A percentile compares a stretch with the other conserved stretches of the same genome.
Conservation (phyloP, 2,329 filamentous ascomycete genomes). For the Didymella lethalis region DNA sequence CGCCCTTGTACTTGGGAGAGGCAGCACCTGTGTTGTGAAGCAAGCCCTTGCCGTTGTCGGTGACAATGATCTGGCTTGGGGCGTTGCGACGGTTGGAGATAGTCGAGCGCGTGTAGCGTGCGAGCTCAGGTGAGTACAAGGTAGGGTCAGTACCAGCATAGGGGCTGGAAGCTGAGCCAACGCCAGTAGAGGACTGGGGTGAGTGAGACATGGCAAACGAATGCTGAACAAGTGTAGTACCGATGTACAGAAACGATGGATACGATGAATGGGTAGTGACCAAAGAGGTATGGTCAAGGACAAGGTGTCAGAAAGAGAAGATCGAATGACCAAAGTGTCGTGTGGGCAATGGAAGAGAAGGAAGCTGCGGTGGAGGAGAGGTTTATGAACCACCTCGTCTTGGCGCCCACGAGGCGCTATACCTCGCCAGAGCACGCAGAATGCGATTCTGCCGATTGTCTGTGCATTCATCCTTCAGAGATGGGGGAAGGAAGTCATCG, state of each 20-base stretch:
- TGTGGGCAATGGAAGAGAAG: constrained; percentile 24
- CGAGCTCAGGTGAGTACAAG: constrained; percentile 38
- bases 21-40: constrained; percentile 16
- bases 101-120: constrained; percentile 25
- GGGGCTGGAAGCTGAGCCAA: constrained; percentile 37
- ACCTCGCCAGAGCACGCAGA: constrained; percentile 11
- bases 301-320: constrained; percentile 28
- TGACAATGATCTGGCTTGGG: constrained; percentile 27
- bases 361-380: constrained; percentile 23
- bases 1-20: constrained; percentile 17
- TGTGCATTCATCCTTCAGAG: constrained; percentile 19
- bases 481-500: constrained; percentile 10
- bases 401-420: constrained; percentile 16
- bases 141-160: constrained; percentile 41
- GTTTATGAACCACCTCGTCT: constrained; percentile 16
- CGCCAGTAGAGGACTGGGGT: constrained; percentile 32
- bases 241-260: constrained; percentile 33
- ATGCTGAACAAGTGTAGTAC: constrained; percentile 28
- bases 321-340: constrained; percentile 19
- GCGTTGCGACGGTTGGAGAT: constrained; percentile 14
- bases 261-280: constrained; percentile 24
- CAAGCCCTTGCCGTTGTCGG: constrained; percentile 19
- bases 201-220: constrained; percentile 40
- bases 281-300: constrained; percentile 28
- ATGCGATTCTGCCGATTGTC: constrained; percentile 13